Percentiles rank a stretch among this genome's conserved stretches.
phyloP scores from a whole-genome alignment of 148 eudicot genomes.

The Gaultheria prostrata region DNA sequence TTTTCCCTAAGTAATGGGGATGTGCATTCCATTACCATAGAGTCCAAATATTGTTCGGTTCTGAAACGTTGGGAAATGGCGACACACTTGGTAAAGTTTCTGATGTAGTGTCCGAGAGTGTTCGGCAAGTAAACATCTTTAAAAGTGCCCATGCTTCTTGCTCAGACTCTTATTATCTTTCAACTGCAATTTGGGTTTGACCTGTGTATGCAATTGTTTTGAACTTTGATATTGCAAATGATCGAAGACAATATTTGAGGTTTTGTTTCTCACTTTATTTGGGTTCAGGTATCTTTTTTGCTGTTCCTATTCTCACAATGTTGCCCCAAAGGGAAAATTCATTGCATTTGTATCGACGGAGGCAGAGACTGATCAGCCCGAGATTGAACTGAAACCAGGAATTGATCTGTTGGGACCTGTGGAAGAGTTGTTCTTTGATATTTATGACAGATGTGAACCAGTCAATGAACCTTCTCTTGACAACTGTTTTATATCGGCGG shows the following conservation, averaged over 20 bases:
- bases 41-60: background rate
- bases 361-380: slow-evolving; percentile 86
- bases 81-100: background rate
- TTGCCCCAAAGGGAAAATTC: slow-evolving; percentile 91
- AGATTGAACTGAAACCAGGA: slow-evolving; percentile 82
- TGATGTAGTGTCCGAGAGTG: background rate
- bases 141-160: background rate
- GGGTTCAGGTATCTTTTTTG: slow-evolving; percentile 97
- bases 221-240: background rate
- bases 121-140: background rate
- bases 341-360: slow-evolving; percentile 97
- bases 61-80: background rate
- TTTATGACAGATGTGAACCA: slow-evolving; percentile 89
- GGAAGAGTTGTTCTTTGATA: slow-evolving; percentile 86
- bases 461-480: slow-evolving; percentile 85
- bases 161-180: background rate
- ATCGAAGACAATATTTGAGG: background rate
- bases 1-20: background rate
- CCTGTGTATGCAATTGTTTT: background rate
- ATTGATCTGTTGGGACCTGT: slow-evolving; percentile 86
- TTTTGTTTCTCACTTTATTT: slow-evolving; percentile 10
- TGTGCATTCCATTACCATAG: background rate
- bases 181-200: background rate
- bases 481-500: slow-evolving; percentile 82
- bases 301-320: slow-evolving; percentile 89